A percentile compares a stretch with the other conserved stretches of the same genome.
phyloP scores from a whole-genome alignment of 1,284 basidiomycete genomes.

The Malassezia slooffiae region DNA sequence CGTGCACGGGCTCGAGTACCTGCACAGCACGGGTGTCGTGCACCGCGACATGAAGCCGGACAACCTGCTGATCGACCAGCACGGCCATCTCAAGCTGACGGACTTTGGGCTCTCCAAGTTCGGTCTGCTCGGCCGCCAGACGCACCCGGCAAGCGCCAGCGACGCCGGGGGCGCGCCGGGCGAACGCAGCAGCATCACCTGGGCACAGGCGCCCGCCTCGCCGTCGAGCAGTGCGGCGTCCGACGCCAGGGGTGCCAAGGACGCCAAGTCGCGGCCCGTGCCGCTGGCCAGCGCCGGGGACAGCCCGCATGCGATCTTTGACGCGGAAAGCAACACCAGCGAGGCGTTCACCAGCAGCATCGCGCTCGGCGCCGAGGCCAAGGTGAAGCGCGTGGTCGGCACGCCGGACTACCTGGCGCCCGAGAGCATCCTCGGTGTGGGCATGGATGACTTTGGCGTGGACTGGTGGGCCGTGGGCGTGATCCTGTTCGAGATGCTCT shows the following conservation, averaged over 20 bases:
- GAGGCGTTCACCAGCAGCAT: slow-evolving; percentile 7
- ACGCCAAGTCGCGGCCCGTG: slow-evolving; percentile 6
- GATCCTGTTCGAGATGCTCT: slow-evolving; percentile 95
- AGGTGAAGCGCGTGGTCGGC: slow-evolving; percentile 59
- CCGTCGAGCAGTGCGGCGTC: neutral
- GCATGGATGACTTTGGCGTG: slow-evolving; percentile 86
- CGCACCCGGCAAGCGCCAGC: slow-evolving; percentile 9
- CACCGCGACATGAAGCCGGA: slow-evolving; percentile 98
- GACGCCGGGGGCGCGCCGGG: neutral
- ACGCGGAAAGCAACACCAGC: slow-evolving; percentile 59
- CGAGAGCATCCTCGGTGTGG: slow-evolving; percentile 87
- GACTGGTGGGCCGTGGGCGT: slow-evolving; percentile 99
- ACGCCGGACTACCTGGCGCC: slow-evolving; percentile 95
- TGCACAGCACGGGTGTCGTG: slow-evolving; percentile 85
- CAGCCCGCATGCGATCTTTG: slow-evolving; percentile 48
- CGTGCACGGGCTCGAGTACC: slow-evolving; percentile 82
- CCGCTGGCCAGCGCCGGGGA: slow-evolving; percentile 21
- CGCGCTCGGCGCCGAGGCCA: slow-evolving; percentile 7
- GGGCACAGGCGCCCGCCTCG: slow-evolving; percentile 9
- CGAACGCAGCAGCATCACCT: slow-evolving; percentile 17
- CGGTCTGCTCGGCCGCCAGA: slow-evolving; percentile 86
- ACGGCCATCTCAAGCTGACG: slow-evolving; percentile 90
- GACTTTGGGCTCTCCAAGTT: slow-evolving; percentile 96
- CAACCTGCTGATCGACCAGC: slow-evolving; percentile 88
- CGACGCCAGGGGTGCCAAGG: too few species aligned